phyloP scores from a whole-genome alignment of 2,329 filamentous ascomycete species.

The Trichophyton simii region DNA sequence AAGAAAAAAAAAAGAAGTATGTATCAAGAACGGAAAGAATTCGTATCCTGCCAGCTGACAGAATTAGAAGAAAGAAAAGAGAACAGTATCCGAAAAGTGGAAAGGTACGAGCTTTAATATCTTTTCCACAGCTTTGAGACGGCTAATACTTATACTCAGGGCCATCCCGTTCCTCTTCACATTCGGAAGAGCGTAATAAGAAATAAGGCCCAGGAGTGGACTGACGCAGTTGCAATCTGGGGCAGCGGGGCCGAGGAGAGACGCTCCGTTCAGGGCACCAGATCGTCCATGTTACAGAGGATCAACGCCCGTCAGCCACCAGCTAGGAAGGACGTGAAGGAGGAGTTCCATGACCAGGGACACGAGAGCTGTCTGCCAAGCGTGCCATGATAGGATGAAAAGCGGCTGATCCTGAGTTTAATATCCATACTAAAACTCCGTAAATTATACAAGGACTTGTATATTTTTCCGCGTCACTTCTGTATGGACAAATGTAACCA shows the following conservation, averaged over 20 bases:
- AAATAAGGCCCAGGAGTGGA: neutral
- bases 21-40: neutral
- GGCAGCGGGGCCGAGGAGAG: neutral
- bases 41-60: neutral
- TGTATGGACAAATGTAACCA: neutral
- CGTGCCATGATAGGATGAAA: neutral
- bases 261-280: neutral
- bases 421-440: neutral
- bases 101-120: neutral
- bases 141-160: neutral
- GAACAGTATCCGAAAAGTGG: neutral
- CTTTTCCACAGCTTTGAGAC: neutral
- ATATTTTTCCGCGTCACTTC: neutral
- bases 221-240: neutral
- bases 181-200: neutral
- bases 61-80: neutral
- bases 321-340: neutral
- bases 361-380: neutral
- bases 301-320: neutral
- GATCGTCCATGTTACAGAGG: neutral
- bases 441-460: neutral
- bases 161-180: neutral
- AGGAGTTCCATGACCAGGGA: neutral
- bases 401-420: neutral
- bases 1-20: neutral